Evolutionary conservation across 345 rosid genomes (phyloP).

Genomic region (Litchi chinensis): DNA sequence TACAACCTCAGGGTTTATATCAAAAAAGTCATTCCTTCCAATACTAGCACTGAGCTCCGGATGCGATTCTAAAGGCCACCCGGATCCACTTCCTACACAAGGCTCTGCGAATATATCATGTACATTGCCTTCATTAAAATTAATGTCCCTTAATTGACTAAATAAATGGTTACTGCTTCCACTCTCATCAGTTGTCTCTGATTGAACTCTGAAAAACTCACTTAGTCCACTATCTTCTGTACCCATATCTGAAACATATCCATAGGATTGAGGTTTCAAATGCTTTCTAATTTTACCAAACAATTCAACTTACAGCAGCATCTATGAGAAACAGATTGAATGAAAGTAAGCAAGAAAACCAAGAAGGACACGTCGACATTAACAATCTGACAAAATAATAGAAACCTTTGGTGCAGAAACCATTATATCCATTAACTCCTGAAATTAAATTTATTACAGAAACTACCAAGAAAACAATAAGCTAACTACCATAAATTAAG

Average conservation of each 20-base stretch:
- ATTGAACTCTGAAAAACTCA: constrained; percentile 12
- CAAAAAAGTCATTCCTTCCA: constrained; percentile 18
- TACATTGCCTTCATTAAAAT: constrained; percentile 12
- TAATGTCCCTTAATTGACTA: constrained; percentile 4
- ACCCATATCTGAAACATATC: constrained; percentile 46
- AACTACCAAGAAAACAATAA: background rate
- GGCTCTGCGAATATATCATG: constrained; percentile 10
- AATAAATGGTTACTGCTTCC: constrained; percentile 22
- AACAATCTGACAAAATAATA: background rate
- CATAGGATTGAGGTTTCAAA: constrained; percentile 4
- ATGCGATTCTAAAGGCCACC: constrained; percentile 3
- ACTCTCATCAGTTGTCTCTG: background rate
- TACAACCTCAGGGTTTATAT: background rate
- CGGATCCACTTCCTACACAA: constrained; percentile 14
- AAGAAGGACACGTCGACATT: too few relatives aligned
- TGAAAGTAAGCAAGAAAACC: background rate
- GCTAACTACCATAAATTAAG: background rate
- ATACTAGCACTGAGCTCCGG: constrained; percentile 16
- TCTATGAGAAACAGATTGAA: background rate
- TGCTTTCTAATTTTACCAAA: constrained; percentile 4
- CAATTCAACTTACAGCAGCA: constrained; percentile 1
- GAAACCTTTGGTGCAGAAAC: background rate
- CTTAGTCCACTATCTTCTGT: constrained; percentile 25
- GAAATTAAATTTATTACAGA: background rate
- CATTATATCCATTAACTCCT: background rate